A percentile compares a stretch with the other conserved stretches of the same genome.
Evolutionary conservation across 345 rosid genomes (phyloP).

Genomic region (Aethionema arabicum): DNA sequence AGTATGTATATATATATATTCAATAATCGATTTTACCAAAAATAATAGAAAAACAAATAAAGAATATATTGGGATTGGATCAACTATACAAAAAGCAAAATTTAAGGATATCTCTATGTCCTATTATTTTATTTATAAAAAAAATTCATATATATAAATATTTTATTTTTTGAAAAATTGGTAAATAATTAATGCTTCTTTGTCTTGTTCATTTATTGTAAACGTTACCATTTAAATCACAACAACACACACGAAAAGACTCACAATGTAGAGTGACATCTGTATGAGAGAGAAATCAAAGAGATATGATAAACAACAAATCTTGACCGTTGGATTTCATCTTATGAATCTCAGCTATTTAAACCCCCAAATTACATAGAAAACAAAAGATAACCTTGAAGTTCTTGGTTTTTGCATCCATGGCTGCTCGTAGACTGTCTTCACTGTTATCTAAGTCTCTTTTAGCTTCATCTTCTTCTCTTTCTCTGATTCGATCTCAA

Average conservation of each 20-base stretch:
- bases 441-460: conserved; percentile 53
- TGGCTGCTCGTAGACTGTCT: conserved; percentile 66
- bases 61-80: neutral
- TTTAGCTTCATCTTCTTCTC: conserved; percentile 39
- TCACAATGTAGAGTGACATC: conserved; percentile 21
- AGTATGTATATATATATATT: no score
- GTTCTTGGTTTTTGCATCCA: conserved; percentile 27
- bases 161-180: no score
- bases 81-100: neutral
- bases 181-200: no score
- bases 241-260: conserved; percentile 26
- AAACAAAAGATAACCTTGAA: conserved; percentile 19
- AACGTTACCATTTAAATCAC: conserved; percentile 22
- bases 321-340: conserved; percentile 31
- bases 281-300: conserved; percentile 6
- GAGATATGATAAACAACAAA: neutral
- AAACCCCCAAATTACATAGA: neutral
- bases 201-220: no score
- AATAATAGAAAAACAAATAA: neutral
- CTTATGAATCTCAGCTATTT: conserved; percentile 5
- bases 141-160: no score
- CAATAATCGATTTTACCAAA: neutral
- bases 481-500: conserved; percentile 43
- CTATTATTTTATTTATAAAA: neutral
- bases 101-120: neutral